Evolutionary conservation across 2,329 filamentous ascomycete species (phyloP).

Genomic region (Dryadomyces sulphureus): DNA sequence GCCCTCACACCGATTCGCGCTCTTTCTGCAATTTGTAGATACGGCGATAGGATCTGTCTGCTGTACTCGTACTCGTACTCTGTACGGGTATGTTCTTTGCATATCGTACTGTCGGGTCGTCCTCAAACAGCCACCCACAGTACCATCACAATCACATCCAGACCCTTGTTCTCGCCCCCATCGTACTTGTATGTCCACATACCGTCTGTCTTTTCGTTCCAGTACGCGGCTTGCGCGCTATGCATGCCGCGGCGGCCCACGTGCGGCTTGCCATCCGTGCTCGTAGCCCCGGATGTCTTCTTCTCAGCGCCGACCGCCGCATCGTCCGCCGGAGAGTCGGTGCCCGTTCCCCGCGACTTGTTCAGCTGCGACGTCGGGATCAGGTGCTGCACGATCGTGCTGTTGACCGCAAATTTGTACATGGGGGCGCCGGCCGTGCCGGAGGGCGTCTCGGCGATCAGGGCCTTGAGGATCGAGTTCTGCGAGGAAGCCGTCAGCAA

Average conservation of each 20-base stretch:
- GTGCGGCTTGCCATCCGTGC: slow-evolving; percentile 51
- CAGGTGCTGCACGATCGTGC: slow-evolving; percentile 93
- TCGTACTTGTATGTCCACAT: slow-evolving; percentile 87
- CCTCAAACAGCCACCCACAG: slow-evolving; percentile 53
- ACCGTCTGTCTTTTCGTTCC: slow-evolving; percentile 81
- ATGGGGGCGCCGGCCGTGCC: slow-evolving; percentile 32
- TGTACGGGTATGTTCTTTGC: background rate
- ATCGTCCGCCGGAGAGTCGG: slow-evolving; percentile 29
- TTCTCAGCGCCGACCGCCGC: slow-evolving; percentile 32
- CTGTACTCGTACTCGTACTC: background rate
- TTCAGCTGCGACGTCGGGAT: slow-evolving; percentile 51
- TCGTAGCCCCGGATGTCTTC: slow-evolving; percentile 29
- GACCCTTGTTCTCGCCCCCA: slow-evolving; percentile 47
- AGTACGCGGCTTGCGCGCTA: slow-evolving; percentile 71
- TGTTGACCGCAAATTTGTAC: slow-evolving; percentile 95
- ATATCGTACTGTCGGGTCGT: too few species aligned
- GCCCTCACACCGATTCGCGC: too few species aligned
- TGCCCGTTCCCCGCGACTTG: slow-evolving; percentile 39
- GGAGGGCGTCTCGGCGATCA: slow-evolving; percentile 61
- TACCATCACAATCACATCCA: slow-evolving; percentile 56
- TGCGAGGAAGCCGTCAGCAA: slow-evolving; percentile 17
- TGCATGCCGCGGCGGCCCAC: slow-evolving; percentile 84
- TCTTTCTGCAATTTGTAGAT: too few species aligned
- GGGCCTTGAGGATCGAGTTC: slow-evolving; percentile 62
- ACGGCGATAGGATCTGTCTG: background rate